These are phyloP conservation scores for Pueraria montana DNA, from an alignment of 306 rosid genomes.

Conservation along the genomic window DNA sequence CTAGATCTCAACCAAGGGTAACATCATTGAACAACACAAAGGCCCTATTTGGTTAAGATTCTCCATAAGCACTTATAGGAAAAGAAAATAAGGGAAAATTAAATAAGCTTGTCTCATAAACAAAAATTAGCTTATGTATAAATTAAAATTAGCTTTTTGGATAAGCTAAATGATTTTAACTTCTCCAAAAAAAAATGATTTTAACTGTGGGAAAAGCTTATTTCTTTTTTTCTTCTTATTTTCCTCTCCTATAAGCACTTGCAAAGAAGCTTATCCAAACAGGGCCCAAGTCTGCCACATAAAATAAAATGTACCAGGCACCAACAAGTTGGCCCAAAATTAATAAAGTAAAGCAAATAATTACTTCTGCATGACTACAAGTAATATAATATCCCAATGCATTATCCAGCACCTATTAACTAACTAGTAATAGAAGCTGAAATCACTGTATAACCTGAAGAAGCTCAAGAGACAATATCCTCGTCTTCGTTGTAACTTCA, in stretches of 20 bases:
- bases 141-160: too few species aligned
- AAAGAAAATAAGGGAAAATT: too few species aligned
- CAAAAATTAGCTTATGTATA: too few species aligned
- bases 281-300: slow-evolving; percentile 9
- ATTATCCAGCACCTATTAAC: slow-evolving; percentile 30
- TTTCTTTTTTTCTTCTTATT: too few species aligned
- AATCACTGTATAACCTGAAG: slow-evolving; percentile 80
- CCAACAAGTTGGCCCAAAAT: slow-evolving; percentile 28
- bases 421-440: slow-evolving; percentile 40
- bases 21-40: slow-evolving; percentile 29
- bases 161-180: too few species aligned
- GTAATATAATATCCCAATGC: slow-evolving; percentile 35
- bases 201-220: too few species aligned
- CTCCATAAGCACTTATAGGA: too few species aligned
- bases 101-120: too few species aligned
- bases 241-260: too few species aligned
- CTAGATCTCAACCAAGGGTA: slow-evolving; percentile 39
- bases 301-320: slow-evolving; percentile 31
- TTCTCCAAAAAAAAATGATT: too few species aligned
- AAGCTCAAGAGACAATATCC: slow-evolving; percentile 98
- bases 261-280: too few species aligned
- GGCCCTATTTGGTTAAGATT: not conserved
- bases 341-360: slow-evolving; percentile 34
- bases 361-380: slow-evolving; percentile 27
- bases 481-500: slow-evolving; percentile 92